Base-by-base conservation (phyloP, 352 stramenopile genomes). In the Phytophthora brassicae region DNA sequence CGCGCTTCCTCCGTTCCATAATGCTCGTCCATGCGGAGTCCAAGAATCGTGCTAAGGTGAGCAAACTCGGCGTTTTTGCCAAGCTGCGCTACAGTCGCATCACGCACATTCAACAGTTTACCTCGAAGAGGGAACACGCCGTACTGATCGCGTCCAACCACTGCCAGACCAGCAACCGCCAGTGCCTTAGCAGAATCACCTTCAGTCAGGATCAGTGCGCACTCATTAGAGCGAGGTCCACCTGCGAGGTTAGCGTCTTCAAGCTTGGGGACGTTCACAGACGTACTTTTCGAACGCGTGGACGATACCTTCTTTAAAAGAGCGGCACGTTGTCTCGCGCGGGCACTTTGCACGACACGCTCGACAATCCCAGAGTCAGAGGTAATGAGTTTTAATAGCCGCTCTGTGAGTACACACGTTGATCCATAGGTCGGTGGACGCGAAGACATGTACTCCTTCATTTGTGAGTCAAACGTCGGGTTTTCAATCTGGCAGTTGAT, bases 401-500 rank as follows among this genome's bases (percentile, higher is more conserved):
- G 86, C 29, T 99, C 96, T 3, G 93, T 94, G 17, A 99, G 79
- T 17, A 93, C 85, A 42, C 92, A 98, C 5, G 87, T 86, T 14
- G 89, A 98, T 16, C 88, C 89, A 60, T 97, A 98, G 0, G 82
- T 84, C 13, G 81, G 76, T 12, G 86, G 81, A 4, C 84, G 80
- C 2, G 94, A 99, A 3, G 97, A 99, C 47, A 99, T 92, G 57
- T 91, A 96, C 70, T 99, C 98, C 72, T 99, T 99, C 61, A 98
- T 99, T 65, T 99, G 98, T 52, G 94, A 99, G 67, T 99, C 97
- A 68, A 99, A 99, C 2, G 96, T 97, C 16, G 97, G 97, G 72
- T 99, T 99, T 54, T 99, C 93, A 19, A 99, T 97, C 46, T 99
- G 81, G 58, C 90, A 98, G 73, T 99, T 99, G 41, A 99, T 96